phyloP scores from a whole-genome alignment of 495 filamentous ascomycete species.

The Neurospora discreta region DNA sequence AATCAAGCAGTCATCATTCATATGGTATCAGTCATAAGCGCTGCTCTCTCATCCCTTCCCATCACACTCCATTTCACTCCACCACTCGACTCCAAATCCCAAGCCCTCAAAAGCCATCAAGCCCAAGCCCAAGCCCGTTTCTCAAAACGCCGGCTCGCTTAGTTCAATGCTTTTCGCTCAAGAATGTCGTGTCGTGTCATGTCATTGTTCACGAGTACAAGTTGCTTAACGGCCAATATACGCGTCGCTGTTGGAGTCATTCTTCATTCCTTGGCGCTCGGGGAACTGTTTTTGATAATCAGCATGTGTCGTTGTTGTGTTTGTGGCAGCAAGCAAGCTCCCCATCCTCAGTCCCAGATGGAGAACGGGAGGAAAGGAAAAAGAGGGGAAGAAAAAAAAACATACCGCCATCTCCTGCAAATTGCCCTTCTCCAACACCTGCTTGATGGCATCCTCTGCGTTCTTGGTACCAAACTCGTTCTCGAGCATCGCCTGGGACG shows the following conservation, averaged over 20 bases:
- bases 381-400: neutral
- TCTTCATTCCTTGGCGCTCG: slow-evolving; percentile 31
- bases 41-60: neutral
- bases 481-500: slow-evolving; percentile 62
- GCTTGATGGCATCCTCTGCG: slow-evolving; percentile 65
- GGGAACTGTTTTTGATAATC: slow-evolving; percentile 20
- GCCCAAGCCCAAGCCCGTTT: neutral
- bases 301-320: too few relatives aligned
- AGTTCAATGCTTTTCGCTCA: neutral
- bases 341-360: too few relatives aligned
- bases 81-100: neutral
- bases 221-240: slow-evolving; percentile 1
- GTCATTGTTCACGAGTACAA: neutral
- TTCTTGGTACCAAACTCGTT: slow-evolving; percentile 76
- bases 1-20: neutral
- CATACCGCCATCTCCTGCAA: slow-evolving; percentile 58
- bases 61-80: neutral
- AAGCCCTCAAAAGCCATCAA: neutral
- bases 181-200: neutral
- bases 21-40: neutral
- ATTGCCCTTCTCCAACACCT: slow-evolving; percentile 69
- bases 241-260: slow-evolving; percentile 24
- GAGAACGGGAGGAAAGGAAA: too few relatives aligned
- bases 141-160: neutral
- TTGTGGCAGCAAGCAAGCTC: too few relatives aligned